Conservation (phyloP, 1,284 basidiomycete genomes). For the Phellopilus nigrolimitatus region DNA sequence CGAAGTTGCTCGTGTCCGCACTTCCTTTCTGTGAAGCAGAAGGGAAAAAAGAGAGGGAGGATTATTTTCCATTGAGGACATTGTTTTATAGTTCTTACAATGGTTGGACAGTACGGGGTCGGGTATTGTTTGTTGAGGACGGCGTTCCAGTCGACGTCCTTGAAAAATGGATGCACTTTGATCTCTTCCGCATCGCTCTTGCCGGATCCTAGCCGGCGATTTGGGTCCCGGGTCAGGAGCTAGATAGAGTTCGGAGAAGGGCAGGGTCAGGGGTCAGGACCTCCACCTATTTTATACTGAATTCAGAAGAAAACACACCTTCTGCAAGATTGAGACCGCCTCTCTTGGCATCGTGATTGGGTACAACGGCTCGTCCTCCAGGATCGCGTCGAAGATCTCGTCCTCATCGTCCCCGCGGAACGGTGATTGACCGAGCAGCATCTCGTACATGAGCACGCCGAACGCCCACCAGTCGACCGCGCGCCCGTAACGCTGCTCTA, state of each 20-base stretch:
- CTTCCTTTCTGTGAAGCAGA: slow-evolving; percentile 57
- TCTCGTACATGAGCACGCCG: slow-evolving; percentile 97
- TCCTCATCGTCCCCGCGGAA: slow-evolving; percentile 99
- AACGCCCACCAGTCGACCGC: slow-evolving; percentile 99
- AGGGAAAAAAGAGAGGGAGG: slow-evolving; percentile 13
- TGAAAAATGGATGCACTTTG: slow-evolving; percentile 97
- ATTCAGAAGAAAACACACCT: slow-evolving; percentile 64
- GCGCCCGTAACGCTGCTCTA: slow-evolving; percentile 96
- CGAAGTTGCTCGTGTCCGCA: slow-evolving; percentile 86
- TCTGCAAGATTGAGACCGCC: slow-evolving; percentile 92
- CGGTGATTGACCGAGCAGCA: slow-evolving; percentile 97
- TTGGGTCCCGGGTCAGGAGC: slow-evolving; percentile 93
- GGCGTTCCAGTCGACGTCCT: slow-evolving; percentile 95
- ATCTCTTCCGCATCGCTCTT: slow-evolving; percentile 96
- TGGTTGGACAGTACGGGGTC: slow-evolving; percentile 94
- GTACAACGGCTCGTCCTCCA: slow-evolving; percentile 98
- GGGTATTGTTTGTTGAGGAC: slow-evolving; percentile 95
- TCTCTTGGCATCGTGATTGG: slow-evolving; percentile 99
- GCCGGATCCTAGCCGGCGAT: slow-evolving; percentile 88
- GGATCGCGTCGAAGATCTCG: slow-evolving; percentile 98
- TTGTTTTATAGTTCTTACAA: slow-evolving; percentile 54
- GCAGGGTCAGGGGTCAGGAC: background rate
- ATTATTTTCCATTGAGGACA: slow-evolving; percentile 2
- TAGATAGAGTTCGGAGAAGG: slow-evolving; percentile 31
- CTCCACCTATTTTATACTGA: slow-evolving; percentile 14